Evolutionary conservation across 2,329 filamentous ascomycete species (phyloP).

Genomic region (Cercospora sesami): DNA sequence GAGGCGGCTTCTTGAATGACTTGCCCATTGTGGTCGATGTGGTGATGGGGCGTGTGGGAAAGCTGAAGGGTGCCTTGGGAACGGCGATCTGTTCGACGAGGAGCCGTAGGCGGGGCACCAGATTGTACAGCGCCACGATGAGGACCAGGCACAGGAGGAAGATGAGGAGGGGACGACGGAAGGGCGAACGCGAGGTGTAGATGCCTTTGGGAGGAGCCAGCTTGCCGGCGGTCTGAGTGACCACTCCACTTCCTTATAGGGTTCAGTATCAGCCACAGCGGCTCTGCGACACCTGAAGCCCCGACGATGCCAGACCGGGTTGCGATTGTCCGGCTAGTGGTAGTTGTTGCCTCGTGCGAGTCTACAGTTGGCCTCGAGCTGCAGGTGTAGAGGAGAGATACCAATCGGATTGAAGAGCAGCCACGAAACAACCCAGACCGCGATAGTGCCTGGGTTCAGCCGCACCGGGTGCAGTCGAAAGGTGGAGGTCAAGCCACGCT

Average conservation of each 20-base stretch:
- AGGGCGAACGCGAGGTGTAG: slow-evolving; percentile 6
- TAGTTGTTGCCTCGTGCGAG: background rate
- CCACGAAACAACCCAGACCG: background rate
- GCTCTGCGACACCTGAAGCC: background rate
- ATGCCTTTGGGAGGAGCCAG: slow-evolving; percentile 10
- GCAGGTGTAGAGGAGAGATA: background rate
- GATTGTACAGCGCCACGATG: slow-evolving; percentile 39
- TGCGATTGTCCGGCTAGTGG: background rate
- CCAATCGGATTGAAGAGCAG: background rate
- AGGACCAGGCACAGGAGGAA: slow-evolving; percentile 36
- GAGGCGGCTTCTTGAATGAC: slow-evolving; percentile 69
- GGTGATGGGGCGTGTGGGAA: slow-evolving; percentile 43
- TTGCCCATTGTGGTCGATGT: slow-evolving; percentile 62
- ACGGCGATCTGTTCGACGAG: slow-evolving; percentile 34
- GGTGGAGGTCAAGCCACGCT: background rate
- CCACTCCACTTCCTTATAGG: slow-evolving; percentile 1
- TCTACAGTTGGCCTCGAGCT: background rate
- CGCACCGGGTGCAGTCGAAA: background rate
- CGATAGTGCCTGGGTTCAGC: background rate
- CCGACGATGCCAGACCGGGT: background rate
- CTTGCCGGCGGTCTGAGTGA: slow-evolving; percentile 8
- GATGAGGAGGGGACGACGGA: slow-evolving; percentile 35
- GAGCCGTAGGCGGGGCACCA: slow-evolving; percentile 37
- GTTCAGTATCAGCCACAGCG: slow-evolving; percentile 7
- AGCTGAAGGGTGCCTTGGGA: slow-evolving; percentile 36